A percentile compares a stretch with the other conserved stretches of the same genome.
Conservation (phyloP, 2,329 filamentous ascomycete genomes). For the Exophiala sideris region DNA sequence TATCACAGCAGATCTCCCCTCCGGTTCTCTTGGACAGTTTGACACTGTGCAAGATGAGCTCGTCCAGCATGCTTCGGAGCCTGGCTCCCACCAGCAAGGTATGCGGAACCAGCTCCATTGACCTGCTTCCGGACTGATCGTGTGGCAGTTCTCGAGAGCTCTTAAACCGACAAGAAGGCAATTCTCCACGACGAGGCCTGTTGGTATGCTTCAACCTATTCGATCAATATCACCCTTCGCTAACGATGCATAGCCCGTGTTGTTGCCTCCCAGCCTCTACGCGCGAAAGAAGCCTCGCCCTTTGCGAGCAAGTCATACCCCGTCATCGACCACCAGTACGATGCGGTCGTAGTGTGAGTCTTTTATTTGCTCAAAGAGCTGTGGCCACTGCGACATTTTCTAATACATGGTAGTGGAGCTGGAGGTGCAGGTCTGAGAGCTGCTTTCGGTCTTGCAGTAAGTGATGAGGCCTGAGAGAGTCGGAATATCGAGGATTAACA, state of each 20-base stretch:
- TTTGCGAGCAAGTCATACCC: constrained; percentile 88
- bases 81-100: constrained; percentile 49
- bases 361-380: too few species aligned
- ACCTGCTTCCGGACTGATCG: constrained; percentile 20
- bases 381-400: too few species aligned
- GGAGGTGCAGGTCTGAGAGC: constrained; percentile 63
- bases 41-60: constrained; percentile 44
- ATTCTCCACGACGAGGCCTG: constrained; percentile 83
- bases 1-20: background rate
- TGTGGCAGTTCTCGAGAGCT: constrained; percentile 59
- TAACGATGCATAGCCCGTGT: constrained; percentile 63
- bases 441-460: constrained; percentile 58
- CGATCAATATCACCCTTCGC: constrained; percentile 1
- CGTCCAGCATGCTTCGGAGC: constrained; percentile 46
- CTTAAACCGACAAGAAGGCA: constrained; percentile 65
- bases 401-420: constrained; percentile 39
- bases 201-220: constrained; percentile 56
- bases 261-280: constrained; percentile 77
- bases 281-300: constrained; percentile 88
- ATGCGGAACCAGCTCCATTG: constrained; percentile 25
- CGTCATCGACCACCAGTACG: constrained; percentile 92
- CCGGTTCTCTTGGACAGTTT: constrained; percentile 6
- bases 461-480: too few species aligned
- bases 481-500: too few species aligned
- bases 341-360: constrained; percentile 66